Conservation (phyloP, 78 protist genomes). For the Mantamonas sphyraenae region DNA sequence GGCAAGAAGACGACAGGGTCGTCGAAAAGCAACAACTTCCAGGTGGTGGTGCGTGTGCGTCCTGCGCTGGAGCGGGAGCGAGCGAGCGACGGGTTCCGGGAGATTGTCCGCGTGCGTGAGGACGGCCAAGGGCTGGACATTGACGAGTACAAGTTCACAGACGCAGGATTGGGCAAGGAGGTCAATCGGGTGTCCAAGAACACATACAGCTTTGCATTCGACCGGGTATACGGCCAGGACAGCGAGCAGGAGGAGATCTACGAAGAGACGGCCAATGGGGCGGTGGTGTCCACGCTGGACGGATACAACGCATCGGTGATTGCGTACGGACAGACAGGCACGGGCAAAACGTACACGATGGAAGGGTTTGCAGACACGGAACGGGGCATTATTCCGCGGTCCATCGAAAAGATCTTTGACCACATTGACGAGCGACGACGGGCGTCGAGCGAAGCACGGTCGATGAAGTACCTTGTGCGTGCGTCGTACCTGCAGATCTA, state of each 20-base stretch:
- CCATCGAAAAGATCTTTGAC: slow-evolving; percentile 58
- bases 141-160: not conserved
- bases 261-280: slow-evolving; percentile 36
- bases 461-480: slow-evolving; percentile 9
- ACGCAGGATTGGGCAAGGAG: not conserved
- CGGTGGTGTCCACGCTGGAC: slow-evolving; percentile 37
- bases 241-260: slow-evolving; percentile 40
- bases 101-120: not conserved
- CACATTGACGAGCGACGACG: not conserved
- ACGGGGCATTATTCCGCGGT: slow-evolving; percentile 75
- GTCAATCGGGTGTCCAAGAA: not conserved
- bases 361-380: slow-evolving; percentile 33
- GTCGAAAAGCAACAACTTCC: no score
- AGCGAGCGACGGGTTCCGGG: slow-evolving; percentile 4
- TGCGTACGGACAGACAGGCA: slow-evolving; percentile 56
- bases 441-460: not conserved
- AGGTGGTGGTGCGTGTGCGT: slow-evolving; percentile 45
- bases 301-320: slow-evolving; percentile 70
- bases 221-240: slow-evolving; percentile 41
- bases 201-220: slow-evolving; percentile 46
- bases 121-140: slow-evolving; percentile 2
- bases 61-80: slow-evolving; percentile 32
- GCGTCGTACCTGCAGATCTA: slow-evolving; percentile 40
- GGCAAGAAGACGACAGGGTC: no score
- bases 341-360: slow-evolving; percentile 71